Base-by-base conservation (phyloP, 176 grass and related monocot species). In the Oryza meridionalis region DNA sequence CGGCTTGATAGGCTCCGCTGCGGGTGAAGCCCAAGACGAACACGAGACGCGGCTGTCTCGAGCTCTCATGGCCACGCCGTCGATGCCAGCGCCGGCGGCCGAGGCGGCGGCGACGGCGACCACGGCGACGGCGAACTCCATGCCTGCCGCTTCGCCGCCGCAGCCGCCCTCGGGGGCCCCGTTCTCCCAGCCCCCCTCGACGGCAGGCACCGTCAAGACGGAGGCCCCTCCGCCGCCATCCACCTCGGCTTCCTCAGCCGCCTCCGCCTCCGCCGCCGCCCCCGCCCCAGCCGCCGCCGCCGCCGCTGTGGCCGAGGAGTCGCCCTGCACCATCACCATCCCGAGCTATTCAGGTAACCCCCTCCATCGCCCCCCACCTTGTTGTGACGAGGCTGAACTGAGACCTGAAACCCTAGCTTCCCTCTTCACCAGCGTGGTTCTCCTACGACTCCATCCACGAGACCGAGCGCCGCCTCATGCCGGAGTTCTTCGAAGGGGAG, bases 401-500 rank as follows among this genome's bases (percentile, higher is more conserved):
- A 33, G 44, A n/a, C 69, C 66, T 77, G 40, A 16, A 81, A 74
- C 75, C 69, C 81, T 86, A 69, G 77, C 7, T 62, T 62, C 58
- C 43, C 63, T 71, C 61, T 22, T 22, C 71, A 78, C 77, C 77
- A 98, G 96, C 63, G 51, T 98, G 93, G 96, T 98, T 98, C 89
- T 95, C 91, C 16, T 95, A 85, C 66, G 89, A 89, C 24, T 42
- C 83, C 68, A 94, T 98, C 70, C 86, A 95, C 87, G 91, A 94
- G 67, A 94, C 96, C 12, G 96, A 98, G 91, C 90, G 87, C 68
- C 84, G 88, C 70, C 80, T 95, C 44, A 70, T 98, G 17, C 91
- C 96, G 5, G 91, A 98, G 77, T 98, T 98, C 85, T 98, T 98
- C 81, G 85, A 88, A n/a, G 85, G 89, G 14, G 92, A 87, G 80